Evolutionary conservation across 108 stramenopile species (phyloP).

Genomic region (Epipyxis sp.): DNA sequence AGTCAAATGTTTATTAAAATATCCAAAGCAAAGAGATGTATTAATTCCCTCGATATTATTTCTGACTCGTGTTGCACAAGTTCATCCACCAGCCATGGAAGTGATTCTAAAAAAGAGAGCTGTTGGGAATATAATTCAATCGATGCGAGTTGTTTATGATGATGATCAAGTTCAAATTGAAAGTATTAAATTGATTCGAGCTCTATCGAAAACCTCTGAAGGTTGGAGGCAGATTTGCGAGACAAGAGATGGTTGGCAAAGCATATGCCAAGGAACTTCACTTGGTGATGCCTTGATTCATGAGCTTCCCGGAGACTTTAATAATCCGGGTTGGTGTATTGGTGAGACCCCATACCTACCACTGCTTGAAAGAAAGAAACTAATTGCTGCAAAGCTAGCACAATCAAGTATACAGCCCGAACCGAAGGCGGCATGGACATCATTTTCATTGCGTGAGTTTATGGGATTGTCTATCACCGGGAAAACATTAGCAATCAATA

Average conservation of each 20-base stretch:
- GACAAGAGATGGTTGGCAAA: background rate
- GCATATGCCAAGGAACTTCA: background rate
- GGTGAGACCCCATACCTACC: constrained; percentile 3
- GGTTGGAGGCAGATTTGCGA: background rate
- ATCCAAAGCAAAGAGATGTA: background rate
- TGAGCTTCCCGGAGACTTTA: background rate
- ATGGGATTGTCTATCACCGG: constrained; percentile 9
- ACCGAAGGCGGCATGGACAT: background rate
- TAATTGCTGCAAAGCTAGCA: background rate
- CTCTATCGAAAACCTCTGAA: background rate
- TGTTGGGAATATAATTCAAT: background rate
- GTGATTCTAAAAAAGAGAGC: background rate
- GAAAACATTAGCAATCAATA: constrained; percentile 6
- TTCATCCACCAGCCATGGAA: background rate
- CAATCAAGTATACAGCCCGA: background rate
- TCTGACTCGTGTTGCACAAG: background rate
- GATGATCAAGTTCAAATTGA: background rate
- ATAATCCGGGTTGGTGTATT: constrained; percentile 29
- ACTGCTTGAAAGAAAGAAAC: background rate
- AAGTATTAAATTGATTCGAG: constrained; percentile 9
- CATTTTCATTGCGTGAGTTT: background rate
- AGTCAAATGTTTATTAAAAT: background rate
- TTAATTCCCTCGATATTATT: background rate
- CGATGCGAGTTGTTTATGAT: background rate
- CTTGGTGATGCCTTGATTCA: constrained; percentile 22